phyloP scores from a whole-genome alignment of 305 asterid genomes.

The Fraxinus albicans region DNA sequence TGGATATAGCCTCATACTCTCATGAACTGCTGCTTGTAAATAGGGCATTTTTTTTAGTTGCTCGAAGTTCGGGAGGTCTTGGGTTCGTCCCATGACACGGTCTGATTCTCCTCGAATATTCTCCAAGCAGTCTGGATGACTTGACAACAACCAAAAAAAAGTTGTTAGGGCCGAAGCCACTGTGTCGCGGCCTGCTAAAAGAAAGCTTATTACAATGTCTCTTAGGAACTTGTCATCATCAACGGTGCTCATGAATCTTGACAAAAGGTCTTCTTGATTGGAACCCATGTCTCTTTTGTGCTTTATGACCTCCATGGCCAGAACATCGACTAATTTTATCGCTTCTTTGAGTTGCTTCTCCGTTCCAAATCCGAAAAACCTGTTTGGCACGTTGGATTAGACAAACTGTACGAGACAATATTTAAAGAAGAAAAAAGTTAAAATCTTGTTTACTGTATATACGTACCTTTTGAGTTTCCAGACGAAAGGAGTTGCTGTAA shows the following conservation, averaged over 20 bases:
- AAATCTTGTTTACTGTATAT: background rate
- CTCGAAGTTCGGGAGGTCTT: conserved; percentile 1
- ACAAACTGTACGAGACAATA: background rate
- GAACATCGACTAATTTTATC: conserved; percentile 25
- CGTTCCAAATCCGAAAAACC: conserved; percentile 32
- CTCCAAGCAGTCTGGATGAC: conserved; percentile 2
- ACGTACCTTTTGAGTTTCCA: conserved; percentile 35
- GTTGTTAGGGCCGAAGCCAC: conserved; percentile 30
- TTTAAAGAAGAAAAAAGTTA: background rate
- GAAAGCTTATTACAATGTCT: conserved; percentile 31
- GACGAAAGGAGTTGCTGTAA: conserved; percentile 21
- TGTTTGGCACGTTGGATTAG: background rate
- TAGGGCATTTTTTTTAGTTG: conserved; percentile 26
- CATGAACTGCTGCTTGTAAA: conserved; percentile 22
- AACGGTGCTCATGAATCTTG: conserved; percentile 22
- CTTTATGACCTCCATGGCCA: conserved; percentile 27
- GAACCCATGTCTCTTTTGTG: conserved; percentile 21
- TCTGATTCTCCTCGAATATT: background rate
- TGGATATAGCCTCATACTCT: conserved; percentile 37
- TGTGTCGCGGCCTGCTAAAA: conserved; percentile 37
- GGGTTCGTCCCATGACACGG: conserved; percentile 1
- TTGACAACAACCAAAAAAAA: conserved; percentile 30
- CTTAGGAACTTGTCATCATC: conserved; percentile 23
- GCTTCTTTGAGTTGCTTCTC: conserved; percentile 37
- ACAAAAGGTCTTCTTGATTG: conserved; percentile 26